These are phyloP conservation scores for Phalaenopsis aphrodite DNA, from an alignment of 106 monocot genomes.

Conservation along the genomic window DNA sequence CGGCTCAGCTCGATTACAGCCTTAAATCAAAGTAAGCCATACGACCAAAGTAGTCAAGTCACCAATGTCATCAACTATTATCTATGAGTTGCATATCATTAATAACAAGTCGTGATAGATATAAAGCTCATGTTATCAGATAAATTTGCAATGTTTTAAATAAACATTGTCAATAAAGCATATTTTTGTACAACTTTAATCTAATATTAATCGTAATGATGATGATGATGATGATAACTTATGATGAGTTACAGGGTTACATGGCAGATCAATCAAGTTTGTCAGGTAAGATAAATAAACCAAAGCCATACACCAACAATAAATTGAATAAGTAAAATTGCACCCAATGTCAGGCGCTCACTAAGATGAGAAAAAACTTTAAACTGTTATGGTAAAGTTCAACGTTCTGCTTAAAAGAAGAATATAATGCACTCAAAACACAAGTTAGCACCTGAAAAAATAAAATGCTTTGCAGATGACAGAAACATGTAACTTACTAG, in stretches of 20 bases:
- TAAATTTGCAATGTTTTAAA: no score
- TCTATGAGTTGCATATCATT: conserved; percentile 26
- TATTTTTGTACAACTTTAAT: neutral
- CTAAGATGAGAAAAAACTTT: neutral
- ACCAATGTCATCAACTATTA: conserved; percentile 96
- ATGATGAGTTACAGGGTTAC: no score
- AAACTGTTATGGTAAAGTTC: neutral
- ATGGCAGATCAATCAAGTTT: neutral
- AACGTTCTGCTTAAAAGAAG: neutral
- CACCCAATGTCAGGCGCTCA: no score
- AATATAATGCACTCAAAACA: neutral
- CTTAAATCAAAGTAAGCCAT: no score
- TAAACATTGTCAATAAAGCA: neutral
- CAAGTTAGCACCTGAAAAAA: neutral
- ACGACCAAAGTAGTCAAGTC: conserved; percentile 52
- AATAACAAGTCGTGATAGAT: neutral
- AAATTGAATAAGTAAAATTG: no score
- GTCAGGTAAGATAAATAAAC: neutral
- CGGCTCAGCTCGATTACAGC: no score
- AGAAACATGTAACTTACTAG: neutral
- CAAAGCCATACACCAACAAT: neutral
- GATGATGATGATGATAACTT: neutral
- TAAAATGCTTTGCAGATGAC: neutral
- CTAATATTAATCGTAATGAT: no score
- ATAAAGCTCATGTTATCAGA: no score